Base-by-base conservation (phyloP, 2,329 filamentous ascomycete genomes). In the Sclerotiophoma versabilis region DNA sequence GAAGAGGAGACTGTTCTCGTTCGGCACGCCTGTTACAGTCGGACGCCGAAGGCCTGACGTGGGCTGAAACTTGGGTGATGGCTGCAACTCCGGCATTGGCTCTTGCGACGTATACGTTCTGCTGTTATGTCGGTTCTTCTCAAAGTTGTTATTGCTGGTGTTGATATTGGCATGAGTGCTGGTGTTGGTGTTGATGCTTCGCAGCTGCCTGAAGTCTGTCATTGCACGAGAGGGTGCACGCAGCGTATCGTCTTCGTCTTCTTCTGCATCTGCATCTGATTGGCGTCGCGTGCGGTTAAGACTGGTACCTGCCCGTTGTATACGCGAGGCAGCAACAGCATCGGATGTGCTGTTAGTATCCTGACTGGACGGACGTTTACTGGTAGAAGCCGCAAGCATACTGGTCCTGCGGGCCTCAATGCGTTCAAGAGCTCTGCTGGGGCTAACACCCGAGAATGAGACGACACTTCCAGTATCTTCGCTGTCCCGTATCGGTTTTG, bases 161-260 rank as follows among this genome's bases (percentile, higher is more conserved):
- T 64, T 60, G 36, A 65, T 58, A 9, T 54, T 52, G 29, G 63
- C 59, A 22, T 63, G 64, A 58, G 33, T 26, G 49, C 63, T 60
- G 37, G 68, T 63, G 9, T 57, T 54, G 20, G 64, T 62, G 23
- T 64, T 66, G 26, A 60, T 41, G 22, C 51, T 30, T 5, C 76
- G 73, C 22, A 71, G 58, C 23, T 69, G 61, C 20, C 74, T 70
- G 51, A 77, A 70, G 39, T 81, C 79, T 5, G 79, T 81, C 74
- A 78, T 75, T 7, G 80, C 79, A 27, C 80, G 77, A 14, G 79
- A 81, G n/a, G 75, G 77, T 7, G 78, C 75, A 19, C 80, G 76
- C 11, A 78, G 57, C 1, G 73, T 76, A 2, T 71, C 65, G 11
- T 77, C 74, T n/a, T 78, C 75, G 2, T 75, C 68, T 5, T 74